Evolutionary conservation across 192 early-diverging fungal genomes (phyloP).

Genomic region (Phlyctochytrium arcticum): DNA sequence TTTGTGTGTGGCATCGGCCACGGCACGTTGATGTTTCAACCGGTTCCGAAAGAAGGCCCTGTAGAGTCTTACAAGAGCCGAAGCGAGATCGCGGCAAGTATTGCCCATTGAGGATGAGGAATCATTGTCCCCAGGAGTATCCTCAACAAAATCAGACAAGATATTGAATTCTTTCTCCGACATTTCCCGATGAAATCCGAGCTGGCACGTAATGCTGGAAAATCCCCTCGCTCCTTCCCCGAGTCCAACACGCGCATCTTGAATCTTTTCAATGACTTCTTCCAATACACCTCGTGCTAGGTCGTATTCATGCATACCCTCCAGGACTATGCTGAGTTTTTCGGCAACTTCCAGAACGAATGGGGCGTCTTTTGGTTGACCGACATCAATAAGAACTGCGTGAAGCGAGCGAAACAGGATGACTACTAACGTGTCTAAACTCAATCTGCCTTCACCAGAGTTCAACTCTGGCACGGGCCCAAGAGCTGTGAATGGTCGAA

Average conservation of each 20-base stretch:
- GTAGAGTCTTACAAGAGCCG: constrained; percentile 18
- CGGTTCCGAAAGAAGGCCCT: constrained; percentile 28
- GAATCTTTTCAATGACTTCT: constrained; percentile 19
- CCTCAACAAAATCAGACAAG: background rate
- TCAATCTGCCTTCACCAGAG: no score
- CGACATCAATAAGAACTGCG: constrained; percentile 11
- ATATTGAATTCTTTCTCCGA: background rate
- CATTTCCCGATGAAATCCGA: constrained; percentile 20
- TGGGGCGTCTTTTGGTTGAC: constrained; percentile 27
- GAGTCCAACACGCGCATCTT: constrained; percentile 4
- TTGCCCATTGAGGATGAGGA: background rate
- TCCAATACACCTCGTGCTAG: constrained; percentile 27
- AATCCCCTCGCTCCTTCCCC: constrained; percentile 27
- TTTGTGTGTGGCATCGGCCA: constrained; percentile 7
- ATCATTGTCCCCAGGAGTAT: background rate
- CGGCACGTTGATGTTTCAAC: constrained; percentile 19
- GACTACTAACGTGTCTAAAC: constrained; percentile 31
- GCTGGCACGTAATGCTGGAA: constrained; percentile 22
- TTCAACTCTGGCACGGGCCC: no score
- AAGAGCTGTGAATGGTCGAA: constrained; percentile 1
- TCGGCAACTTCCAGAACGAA: constrained; percentile 14
- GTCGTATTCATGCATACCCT: constrained; percentile 21
- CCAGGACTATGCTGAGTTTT: constrained; percentile 32
- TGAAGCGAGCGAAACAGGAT: constrained; percentile 22
- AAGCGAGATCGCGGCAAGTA: constrained; percentile 15